Conservation (phyloP, 257 asterid genomes). For the Jaltomata sinuosa region DNA sequence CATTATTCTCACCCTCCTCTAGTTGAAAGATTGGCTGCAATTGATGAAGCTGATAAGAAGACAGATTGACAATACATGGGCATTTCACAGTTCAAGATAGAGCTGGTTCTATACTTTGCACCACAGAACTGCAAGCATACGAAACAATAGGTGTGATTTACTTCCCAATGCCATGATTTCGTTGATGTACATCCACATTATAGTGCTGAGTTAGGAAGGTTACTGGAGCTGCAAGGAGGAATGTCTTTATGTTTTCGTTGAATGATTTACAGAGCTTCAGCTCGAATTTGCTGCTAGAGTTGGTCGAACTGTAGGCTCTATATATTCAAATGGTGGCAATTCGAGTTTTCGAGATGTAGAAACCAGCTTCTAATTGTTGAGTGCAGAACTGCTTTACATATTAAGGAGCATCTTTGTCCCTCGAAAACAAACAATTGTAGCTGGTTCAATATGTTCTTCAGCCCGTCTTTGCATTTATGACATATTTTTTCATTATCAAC, state of each 20-base stretch:
- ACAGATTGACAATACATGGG: constrained; percentile 18
- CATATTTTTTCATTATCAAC: background rate
- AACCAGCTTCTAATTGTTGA: background rate
- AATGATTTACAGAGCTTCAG: background rate
- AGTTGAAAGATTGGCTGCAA: constrained; percentile 82
- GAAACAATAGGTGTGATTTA: background rate
- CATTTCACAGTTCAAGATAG: background rate
- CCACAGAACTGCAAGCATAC: background rate
- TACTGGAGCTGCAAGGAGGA: background rate
- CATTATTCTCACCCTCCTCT: constrained; percentile 94
- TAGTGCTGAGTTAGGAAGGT: background rate
- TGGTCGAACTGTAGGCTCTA: background rate
- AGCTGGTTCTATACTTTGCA: background rate
- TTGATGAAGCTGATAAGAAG: constrained; percentile 61
- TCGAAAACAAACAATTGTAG: background rate
- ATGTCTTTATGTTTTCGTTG: background rate
- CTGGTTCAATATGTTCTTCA: background rate
- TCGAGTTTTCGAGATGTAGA: background rate
- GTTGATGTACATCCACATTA: background rate
- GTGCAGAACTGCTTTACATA: background rate
- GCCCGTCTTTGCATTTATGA: background rate
- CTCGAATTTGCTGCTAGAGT: background rate
- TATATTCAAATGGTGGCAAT: background rate
- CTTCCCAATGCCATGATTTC: background rate
- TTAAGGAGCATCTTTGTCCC: background rate